Evolutionary conservation across 768 basidiomycete species (phyloP), one percentile per base, ranked within the genome.

Genomic region (Mycena rebaudengoi): DNA sequence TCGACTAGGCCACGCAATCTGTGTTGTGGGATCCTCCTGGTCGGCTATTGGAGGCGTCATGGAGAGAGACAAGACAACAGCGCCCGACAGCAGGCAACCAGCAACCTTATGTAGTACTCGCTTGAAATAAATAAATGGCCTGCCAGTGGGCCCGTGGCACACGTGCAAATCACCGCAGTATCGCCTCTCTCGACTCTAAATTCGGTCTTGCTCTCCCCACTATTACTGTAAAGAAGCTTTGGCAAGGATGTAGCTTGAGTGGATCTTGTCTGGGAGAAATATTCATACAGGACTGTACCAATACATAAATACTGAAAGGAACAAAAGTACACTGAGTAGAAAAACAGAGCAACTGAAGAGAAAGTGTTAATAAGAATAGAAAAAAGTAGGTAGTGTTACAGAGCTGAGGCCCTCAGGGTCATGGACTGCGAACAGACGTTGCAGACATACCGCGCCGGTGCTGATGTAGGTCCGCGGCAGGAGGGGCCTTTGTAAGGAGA

Each of bases 21-120:
- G 92, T 13, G 88, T 89, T 0, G 90, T 90, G n/a, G 91, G 89
- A 74, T 92, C 91, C 23, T 91, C 88, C 62, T 76, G 76, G 71
- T 91, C 89, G 20, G 86, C 76, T 63, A 86, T 79, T 40, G 88
- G 83, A 71, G 88, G 86, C 62, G 89, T 80, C 90, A 92, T 92
- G 52, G 69, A 70, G 29, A 29, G 37, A 45, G 2, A 62, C 46
- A 59, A 45, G 56, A 62, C 46, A 59, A 45, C 53, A 60, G 51
- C 39, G 44, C 56, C 56, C 18, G 21, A 60, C n/a, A 52, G 41
- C 29, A 37, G 21, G 37, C 49, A 58, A 28, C 33, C 37, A 14
- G 62, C n/a, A n/a, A n/a, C 62, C 62, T 64, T 63, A 56, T 33
- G 62, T 56, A 56, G 16, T 2, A 6, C 13, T 25, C 62, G 44